phyloP scores from a whole-genome alignment of 2,329 filamentous ascomycete genomes.

The Sporothrix protearum region DNA sequence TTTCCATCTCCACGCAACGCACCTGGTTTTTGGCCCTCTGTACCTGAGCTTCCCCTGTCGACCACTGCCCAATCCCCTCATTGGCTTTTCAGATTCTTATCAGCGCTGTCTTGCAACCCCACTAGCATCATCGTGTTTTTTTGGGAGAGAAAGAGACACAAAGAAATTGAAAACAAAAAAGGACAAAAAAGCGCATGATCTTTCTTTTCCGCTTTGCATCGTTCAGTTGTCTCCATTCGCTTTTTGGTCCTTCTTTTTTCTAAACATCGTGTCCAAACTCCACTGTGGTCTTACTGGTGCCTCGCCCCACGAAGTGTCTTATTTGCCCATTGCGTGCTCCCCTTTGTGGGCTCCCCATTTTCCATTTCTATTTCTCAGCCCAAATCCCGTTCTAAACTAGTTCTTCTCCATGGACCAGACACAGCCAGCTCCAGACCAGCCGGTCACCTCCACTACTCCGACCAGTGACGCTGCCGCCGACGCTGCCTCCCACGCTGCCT shows the following conservation, averaged over 20 bases:
- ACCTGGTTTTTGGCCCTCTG: neutral
- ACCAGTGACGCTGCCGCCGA: neutral
- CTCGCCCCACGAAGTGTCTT: constrained; percentile 9
- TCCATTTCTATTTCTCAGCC: neutral
- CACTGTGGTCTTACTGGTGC: constrained; percentile 6
- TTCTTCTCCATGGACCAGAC: constrained; percentile 12
- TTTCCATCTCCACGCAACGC: neutral
- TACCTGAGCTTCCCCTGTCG: constrained; percentile 10
- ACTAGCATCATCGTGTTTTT: constrained; percentile 1
- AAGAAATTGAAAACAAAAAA: neutral
- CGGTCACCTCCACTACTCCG: neutral
- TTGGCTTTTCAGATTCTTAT: constrained; percentile 2
- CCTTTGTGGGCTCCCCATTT: neutral
- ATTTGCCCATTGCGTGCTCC: constrained; percentile 10
- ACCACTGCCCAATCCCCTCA: constrained; percentile 1
- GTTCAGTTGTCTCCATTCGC: neutral
- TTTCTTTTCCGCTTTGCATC: neutral
- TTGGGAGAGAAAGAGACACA: neutral
- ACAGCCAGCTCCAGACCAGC: constrained; percentile 17
- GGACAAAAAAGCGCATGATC: neutral
- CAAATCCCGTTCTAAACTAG: constrained; percentile 19
- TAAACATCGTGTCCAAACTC: neutral
- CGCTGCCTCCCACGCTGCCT: neutral
- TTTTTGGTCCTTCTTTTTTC: neutral
- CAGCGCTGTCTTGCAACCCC: neutral